Evolutionary conservation across 2,329 filamentous ascomycete species (phyloP).

Genomic region (Pseudogymnoascus sp.): DNA sequence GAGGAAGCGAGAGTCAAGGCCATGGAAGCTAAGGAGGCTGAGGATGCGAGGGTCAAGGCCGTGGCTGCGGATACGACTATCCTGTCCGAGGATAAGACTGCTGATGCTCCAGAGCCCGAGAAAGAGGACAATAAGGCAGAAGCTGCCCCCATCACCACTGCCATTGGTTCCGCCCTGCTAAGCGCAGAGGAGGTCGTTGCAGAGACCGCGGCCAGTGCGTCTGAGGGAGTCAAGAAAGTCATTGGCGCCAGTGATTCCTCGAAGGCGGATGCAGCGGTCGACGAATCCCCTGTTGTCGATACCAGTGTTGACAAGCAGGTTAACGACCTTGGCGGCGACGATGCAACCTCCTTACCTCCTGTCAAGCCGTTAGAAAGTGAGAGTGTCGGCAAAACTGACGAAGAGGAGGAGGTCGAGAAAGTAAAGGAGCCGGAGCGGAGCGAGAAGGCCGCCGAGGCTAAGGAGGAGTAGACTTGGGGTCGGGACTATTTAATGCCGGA

Average conservation of each 20-base stretch:
- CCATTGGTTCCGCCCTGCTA: neutral
- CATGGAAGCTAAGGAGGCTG: neutral
- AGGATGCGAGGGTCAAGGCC: neutral
- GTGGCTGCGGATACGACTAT: too few species aligned
- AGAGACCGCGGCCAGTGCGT: neutral
- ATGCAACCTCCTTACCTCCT: neutral
- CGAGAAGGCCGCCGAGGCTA: neutral
- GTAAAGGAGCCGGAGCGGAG: neutral
- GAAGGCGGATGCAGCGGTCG: neutral
- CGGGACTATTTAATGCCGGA: neutral
- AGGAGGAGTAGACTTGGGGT: neutral
- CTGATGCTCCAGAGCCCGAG: neutral
- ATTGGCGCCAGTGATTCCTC: neutral
- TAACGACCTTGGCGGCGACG: neutral
- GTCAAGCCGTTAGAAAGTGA: neutral
- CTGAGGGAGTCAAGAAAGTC: neutral
- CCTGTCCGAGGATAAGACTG: neutral
- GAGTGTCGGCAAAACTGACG: neutral
- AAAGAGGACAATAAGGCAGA: neutral
- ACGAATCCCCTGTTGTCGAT: neutral
- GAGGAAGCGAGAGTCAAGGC: neutral
- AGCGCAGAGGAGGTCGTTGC: neutral
- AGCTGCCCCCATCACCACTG: neutral
- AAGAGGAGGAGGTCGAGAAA: neutral
- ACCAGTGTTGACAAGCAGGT: neutral